Evolutionary conservation across 2,329 filamentous ascomycete genomes (phyloP), one percentile per base, ranked within the genome.

Genomic region (Chaetomiaceae sp.): DNA sequence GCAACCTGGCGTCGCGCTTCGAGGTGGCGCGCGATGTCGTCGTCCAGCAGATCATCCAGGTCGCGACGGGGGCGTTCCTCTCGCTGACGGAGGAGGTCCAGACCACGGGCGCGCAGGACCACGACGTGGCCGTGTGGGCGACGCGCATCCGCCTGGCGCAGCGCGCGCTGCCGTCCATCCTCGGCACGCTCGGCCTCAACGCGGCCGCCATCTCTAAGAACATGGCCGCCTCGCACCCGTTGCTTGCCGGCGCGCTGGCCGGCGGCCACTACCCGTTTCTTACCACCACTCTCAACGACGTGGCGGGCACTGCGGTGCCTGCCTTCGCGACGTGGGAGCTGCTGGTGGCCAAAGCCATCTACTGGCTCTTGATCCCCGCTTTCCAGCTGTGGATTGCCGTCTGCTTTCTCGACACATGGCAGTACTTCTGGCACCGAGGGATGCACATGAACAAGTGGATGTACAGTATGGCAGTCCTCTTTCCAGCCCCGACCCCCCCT

Each of bases 401-500:
- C 50, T 69, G 79, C 54, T 73, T 94, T 55, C 78, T 97, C 57
- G 93, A 98, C 68, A 93, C 89, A 36, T 98, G 93, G 93, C 91
- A 98, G 65, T 98, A 98, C 70, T 95, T 96, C 69, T 76, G 91
- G 59, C 93, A 98, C 68, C 88, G 93, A 32, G 79, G 85, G 48
- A 98, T 98, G 93, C 93, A 98, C 69, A 76, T 93, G 72, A 96
- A 97, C 72, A 90, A 87, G 67, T 97, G 88, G 86, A 77, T 98
- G 58, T 97, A 97, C 74, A 85, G 88, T 93, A 74, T 68, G 86
- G 78, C 48, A 8, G 32, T 24, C 41, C 33, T 10, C 46, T 59
- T 8, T 42, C 19, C 34, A 6, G 12, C 15, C 3, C 29, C 29
- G 3, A 14, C 15, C 19, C 19, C 10, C 11, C 38, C 38, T 49